Evolutionary conservation across 768 basidiomycete genomes (phyloP).

Genomic region (Paxillus ammoniavirescens): DNA sequence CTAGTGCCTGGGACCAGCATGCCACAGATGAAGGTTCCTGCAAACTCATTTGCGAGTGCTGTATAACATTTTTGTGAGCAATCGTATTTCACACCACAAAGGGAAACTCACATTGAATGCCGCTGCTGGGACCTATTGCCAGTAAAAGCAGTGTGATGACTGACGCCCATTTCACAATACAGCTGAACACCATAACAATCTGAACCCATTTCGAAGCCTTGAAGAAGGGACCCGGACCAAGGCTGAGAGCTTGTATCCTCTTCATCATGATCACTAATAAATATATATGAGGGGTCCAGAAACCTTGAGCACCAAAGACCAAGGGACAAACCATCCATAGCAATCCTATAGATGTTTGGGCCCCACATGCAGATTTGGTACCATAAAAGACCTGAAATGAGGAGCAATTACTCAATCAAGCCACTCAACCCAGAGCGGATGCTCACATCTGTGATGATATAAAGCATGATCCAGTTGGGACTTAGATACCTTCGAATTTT

Average conservation of each 20-base stretch:
- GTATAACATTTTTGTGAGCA: background rate
- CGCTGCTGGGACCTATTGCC: slow-evolving; percentile 8
- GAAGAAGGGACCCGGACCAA: slow-evolving; percentile 1
- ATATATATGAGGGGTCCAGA: background rate
- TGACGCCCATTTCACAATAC: slow-evolving; percentile 4
- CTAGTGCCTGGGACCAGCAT: background rate
- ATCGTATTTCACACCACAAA: background rate
- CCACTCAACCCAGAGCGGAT: background rate
- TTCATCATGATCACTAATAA: slow-evolving; percentile 20
- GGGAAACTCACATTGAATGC: background rate
- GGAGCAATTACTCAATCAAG: background rate
- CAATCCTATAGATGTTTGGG: slow-evolving; percentile 9
- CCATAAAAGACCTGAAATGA: slow-evolving; percentile 11
- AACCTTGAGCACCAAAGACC: too few species aligned
- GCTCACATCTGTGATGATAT: slow-evolving; percentile 9
- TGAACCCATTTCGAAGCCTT: slow-evolving; percentile 6
- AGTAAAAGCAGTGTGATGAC: slow-evolving; percentile 10
- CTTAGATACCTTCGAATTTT: background rate
- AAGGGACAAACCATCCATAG: slow-evolving; percentile 16
- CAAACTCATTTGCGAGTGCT: background rate
- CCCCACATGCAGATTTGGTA: slow-evolving; percentile 15
- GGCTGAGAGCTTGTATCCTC: slow-evolving; percentile 15
- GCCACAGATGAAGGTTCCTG: slow-evolving; percentile 1
- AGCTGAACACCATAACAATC: slow-evolving; percentile 2
- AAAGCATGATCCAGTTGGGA: background rate